Evolutionary conservation across 2,329 filamentous ascomycete genomes (phyloP).

Genomic region (Rhinocladiella similis): DNA sequence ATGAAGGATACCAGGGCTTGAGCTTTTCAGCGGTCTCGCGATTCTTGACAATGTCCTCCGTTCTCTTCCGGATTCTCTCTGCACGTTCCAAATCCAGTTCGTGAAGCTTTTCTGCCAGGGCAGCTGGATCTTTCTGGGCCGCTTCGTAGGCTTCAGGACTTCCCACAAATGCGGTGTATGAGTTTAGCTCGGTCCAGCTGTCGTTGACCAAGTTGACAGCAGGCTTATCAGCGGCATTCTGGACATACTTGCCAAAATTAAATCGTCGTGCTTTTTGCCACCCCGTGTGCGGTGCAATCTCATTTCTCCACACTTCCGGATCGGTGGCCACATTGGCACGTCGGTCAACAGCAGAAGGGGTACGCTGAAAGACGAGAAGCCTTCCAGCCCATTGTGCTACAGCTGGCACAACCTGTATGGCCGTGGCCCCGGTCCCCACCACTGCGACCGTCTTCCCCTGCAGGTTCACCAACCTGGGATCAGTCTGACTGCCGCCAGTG

Average conservation of each 20-base stretch:
- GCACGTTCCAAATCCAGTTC: slow-evolving; percentile 47
- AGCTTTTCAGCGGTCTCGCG: slow-evolving; percentile 51
- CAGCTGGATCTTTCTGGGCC: neutral
- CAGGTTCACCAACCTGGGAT: slow-evolving; percentile 40
- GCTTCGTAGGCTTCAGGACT: no score
- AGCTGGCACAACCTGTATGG: slow-evolving; percentile 16
- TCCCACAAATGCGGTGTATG: no score
- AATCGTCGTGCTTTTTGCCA: slow-evolving; percentile 9
- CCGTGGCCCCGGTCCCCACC: slow-evolving; percentile 19
- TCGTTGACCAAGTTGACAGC: neutral
- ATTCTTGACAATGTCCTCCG: slow-evolving; percentile 53
- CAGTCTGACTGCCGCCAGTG: slow-evolving; percentile 18
- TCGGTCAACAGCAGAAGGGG: slow-evolving; percentile 40
- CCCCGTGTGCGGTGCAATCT: neutral
- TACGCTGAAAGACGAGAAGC: slow-evolving; percentile 31
- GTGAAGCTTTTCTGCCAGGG: slow-evolving; percentile 22
- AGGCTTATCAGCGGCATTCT: neutral
- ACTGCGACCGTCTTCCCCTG: slow-evolving; percentile 16
- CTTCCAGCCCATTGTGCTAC: slow-evolving; percentile 44
- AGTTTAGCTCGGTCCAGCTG: slow-evolving; percentile 1
- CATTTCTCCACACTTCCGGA: neutral
- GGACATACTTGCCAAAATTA: slow-evolving; percentile 3
- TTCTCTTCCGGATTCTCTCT: slow-evolving; percentile 49
- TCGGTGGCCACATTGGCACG: slow-evolving; percentile 5
- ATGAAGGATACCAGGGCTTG: slow-evolving; percentile 59